Evolutionary conservation across 257 asterid species (phyloP), one percentile per base, ranked within the genome.

Genomic region (Catharanthus roseus): DNA sequence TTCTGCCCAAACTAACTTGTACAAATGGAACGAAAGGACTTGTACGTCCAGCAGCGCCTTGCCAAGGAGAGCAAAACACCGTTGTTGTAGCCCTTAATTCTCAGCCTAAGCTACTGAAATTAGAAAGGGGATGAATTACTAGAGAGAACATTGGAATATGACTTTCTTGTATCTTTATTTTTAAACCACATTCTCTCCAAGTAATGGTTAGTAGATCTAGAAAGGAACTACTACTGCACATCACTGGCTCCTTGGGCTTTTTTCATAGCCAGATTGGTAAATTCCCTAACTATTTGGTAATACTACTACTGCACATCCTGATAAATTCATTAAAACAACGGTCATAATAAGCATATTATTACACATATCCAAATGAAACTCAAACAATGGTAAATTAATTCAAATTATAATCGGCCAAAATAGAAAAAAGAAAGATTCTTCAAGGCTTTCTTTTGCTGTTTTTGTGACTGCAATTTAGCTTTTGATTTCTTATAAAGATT

Each of bases 301-400:
- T 87, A 82, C 77, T 83, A 47, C 54, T 88, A n/a, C n/a, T n/a
- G n/a, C n/a, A n/a, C 95, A 4, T 88, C 95, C 96, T 87, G 91
- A 78, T 76, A 44, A 72, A 72, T 21, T 49, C 67, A 54, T 54
- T 26, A 31, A 50, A 31, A 61, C 29, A 49, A 8, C 55, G 26
- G 36, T 23, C 31, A 60, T 24, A n/a, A n/a, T n/a, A 66, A 49
- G 34, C 31, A 38, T 38, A 38, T 2, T 38, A 71, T 21, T 5
- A 51, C 31, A 19, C 42, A 38, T 3, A n/a, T 12, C 42, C 19
- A 21, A 31, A 28, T 54, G 10, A 19, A 56, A 45, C 2, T 21
- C 61, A 23, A 24, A 12, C 10, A 42, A 54, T 26, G 24, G 34
- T 15, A 56, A 56, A 44, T 13, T 5, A 1, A 15, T 3, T 31